Base-by-base conservation (phyloP, 306 rosid species). In the Malus asiatica region DNA sequence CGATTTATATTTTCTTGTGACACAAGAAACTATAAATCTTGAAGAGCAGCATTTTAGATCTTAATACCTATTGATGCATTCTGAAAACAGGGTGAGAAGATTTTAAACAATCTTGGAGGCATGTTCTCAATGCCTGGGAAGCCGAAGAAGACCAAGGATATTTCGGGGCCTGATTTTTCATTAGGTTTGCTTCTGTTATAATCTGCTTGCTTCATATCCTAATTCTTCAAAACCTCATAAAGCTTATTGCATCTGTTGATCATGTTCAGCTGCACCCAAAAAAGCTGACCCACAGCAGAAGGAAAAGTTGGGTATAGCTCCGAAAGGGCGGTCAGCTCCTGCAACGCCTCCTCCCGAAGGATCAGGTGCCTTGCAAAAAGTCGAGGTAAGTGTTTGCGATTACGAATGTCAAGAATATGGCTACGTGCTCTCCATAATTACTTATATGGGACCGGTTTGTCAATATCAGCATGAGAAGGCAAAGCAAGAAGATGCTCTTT, bases 21-120 rank as follows among this genome's bases (percentile, higher is more conserved):
- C 16, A 10, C 69, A 65, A 65, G 46, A 33, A 65, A 65, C 27
- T 29, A 27, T 7, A 40, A 62, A 29, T 27, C 66, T 7, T 2
- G 18, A 1, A 18, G 8, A 65, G 46, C 14, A 35, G 14, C 70
- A 19, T 40, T 11, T 66, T 38, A 9, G 38, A 8, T 19, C 22
- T 1, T 20, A 19, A 6, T 18, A 44, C 60, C 9, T 60, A 19
- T 27, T 44, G 2, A 48, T 62, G 33, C 30, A 11, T 59, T 71
- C 18, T 9, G 65, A 14, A 55, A 74, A 64, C 83, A 95, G 98
- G 99, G 99, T 42, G 99, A 96, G 84, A 96, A 96, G 80, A 93
- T 96, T 82, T 83, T 96, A 45, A 91, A 86, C 82, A 87, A 84
- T 86, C 99, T 96, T 66, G 99, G 99, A 38, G 99, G 99, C 77